Base-by-base conservation (phyloP, 768 basidiomycete genomes). In the Tubosaeta sp. region DNA sequence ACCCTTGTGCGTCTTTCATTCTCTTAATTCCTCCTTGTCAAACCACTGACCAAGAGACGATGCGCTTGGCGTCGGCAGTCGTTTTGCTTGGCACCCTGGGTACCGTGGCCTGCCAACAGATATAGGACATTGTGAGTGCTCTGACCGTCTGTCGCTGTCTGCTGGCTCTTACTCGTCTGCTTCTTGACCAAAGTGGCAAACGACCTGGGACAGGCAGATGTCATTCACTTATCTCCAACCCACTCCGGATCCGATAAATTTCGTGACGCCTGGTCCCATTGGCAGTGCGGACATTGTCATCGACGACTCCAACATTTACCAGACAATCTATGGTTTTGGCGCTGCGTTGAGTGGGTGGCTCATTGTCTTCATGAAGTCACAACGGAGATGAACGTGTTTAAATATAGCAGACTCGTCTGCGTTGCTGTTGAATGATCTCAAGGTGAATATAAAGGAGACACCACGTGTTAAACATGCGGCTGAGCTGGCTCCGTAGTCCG, bases 331-430 rank as follows among this genome's bases (percentile, higher is more conserved):
- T 47, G 87, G 88, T 12, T 85, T 86, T 59, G 87, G 87, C 0
- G 84, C 76, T 9, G 60, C 81, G 0, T 70, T 89, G 31, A 88
- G 88, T 88, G 59, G 31, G 71, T 61, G 16, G 43, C 32, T 8
- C 26, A 16, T 25, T 43, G 16, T 29, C 48, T 46, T 42, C 26
- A 43, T 19, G 10, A 29, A 50, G 43, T 11, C 5, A 12, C 12
- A 42, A 46, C 26, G 33, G 31, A 57, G 29, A 43, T 43, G 49
- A 48, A 57, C 13, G 5, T 10, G 14, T 33, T 29, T 46, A 25
- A 44, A 26, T 8, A 54, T 33, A 89, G 87, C 87, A 27, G 88
- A 91, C 62, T 87, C 86, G 3, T 82, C 86, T 10, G 86, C 86
- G 0, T 68, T 75, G 22, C 67, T 77, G 25, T 67, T 89, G 19